Percentiles rank a stretch among this genome's conserved stretches.
These are phyloP conservation scores for Hypomontagnella monticulosa DNA, from an alignment of 495 filamentous ascomycete genomes.

Conservation along the genomic window DNA sequence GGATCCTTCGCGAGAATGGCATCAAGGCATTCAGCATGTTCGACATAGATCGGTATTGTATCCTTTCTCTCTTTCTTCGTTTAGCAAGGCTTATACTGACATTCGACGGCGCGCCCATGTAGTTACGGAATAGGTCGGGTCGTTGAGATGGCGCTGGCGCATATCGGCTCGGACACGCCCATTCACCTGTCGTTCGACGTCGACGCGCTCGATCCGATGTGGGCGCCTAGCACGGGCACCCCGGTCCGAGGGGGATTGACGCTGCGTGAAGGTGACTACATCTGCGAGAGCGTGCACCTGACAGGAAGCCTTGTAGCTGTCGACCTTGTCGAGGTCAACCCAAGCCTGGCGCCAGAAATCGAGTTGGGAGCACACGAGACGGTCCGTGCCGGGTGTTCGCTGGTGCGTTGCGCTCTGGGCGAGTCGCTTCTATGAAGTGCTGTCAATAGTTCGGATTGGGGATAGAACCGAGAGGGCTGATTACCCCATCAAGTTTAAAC, in stretches of 20 bases:
- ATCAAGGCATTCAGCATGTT: slow-evolving; percentile 99
- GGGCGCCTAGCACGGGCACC: slow-evolving; percentile 95
- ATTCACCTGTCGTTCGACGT: slow-evolving; percentile 98
- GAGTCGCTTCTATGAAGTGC: slow-evolving; percentile 79
- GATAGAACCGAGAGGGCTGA: background rate
- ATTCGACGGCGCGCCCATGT: background rate
- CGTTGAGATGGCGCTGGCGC: slow-evolving; percentile 95
- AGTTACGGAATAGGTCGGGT: slow-evolving; percentile 93
- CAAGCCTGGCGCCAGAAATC: slow-evolving; percentile 71
- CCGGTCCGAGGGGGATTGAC: slow-evolving; percentile 96
- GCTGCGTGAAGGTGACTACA: slow-evolving; percentile 95
- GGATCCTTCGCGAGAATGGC: slow-evolving; percentile 82
- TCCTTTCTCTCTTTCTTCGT: slow-evolving; percentile 28
- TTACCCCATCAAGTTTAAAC: too few relatives aligned
- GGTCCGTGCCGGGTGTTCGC: slow-evolving; percentile 85
- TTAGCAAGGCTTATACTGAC: slow-evolving; percentile 17
- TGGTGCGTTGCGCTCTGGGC: slow-evolving; percentile 90
- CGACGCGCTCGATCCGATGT: slow-evolving; percentile 94
- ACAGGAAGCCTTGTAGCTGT: slow-evolving; percentile 91
- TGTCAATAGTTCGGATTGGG: background rate
- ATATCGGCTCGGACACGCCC: slow-evolving; percentile 92
- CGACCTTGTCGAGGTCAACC: slow-evolving; percentile 97
- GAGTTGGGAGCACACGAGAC: slow-evolving; percentile 83
- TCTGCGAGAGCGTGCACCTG: slow-evolving; percentile 94
- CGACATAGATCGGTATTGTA: slow-evolving; percentile 84